Evolutionary conservation across 1,284 basidiomycete genomes (phyloP).

Genomic region (Amylostereum areolatum): DNA sequence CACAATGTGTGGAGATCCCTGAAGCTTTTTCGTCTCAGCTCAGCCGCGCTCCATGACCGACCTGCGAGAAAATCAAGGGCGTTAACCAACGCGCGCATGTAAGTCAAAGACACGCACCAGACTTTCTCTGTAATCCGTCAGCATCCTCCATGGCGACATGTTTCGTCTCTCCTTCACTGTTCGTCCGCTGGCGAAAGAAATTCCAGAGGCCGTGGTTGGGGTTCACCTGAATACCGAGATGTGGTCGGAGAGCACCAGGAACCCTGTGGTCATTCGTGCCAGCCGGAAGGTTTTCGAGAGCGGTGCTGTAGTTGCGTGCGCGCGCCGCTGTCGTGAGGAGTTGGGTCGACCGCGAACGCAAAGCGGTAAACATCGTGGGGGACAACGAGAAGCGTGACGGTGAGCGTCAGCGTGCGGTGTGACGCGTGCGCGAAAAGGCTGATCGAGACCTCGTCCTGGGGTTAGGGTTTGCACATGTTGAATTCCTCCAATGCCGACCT

Average conservation of each 20-base stretch:
- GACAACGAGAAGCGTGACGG: no score
- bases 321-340: constrained; percentile 1
- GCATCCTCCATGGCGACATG: constrained; percentile 41
- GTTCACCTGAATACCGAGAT: constrained; percentile 36
- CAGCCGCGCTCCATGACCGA: constrained; percentile 78
- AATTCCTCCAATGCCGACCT: no score
- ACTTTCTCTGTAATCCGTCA: constrained; percentile 31
- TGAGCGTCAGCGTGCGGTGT: no score
- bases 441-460: no score
- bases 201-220: constrained; percentile 67
- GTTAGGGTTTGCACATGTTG: no score
- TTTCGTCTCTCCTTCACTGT: constrained; percentile 27
- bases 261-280: constrained; percentile 1
- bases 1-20: constrained; percentile 88
- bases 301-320: constrained; percentile 8
- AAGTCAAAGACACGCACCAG: constrained; percentile 24
- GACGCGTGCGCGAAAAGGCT: no score
- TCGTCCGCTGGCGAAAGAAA: constrained; percentile 59
- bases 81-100: constrained; percentile 5
- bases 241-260: constrained; percentile 32
- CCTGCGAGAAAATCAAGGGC: constrained; percentile 37
- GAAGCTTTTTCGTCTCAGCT: constrained; percentile 87
- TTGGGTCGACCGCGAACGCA: constrained; percentile 5
- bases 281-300: constrained; percentile 5
- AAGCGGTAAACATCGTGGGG: constrained; percentile 6